Evolutionary conservation across 2,329 filamentous ascomycete genomes (phyloP).

Genomic region (Fusarium tanahbumbuense): DNA sequence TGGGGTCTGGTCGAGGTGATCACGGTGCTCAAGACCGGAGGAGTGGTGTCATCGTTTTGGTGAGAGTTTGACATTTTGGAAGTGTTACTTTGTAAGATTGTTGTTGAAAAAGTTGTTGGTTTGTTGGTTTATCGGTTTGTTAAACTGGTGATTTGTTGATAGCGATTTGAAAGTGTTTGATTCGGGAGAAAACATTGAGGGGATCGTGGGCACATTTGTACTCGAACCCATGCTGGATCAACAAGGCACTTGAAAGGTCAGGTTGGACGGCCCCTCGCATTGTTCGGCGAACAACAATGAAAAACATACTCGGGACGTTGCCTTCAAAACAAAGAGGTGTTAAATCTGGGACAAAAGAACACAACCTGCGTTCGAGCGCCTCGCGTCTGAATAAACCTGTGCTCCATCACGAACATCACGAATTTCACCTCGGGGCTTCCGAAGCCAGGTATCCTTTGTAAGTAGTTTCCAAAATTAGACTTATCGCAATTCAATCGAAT

Average conservation of each 20-base stretch:
- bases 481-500: accelerated
- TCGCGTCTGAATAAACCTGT: not conserved
- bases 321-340: not conserved
- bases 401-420: not conserved
- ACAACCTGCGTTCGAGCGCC: not conserved
- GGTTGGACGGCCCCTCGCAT: not conserved
- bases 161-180: not conserved
- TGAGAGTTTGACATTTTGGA: not conserved
- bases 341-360: not conserved
- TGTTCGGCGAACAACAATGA: not conserved
- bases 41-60: accelerated
- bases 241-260: not conserved
- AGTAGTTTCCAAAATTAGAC: not conserved
- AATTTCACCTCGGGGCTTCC: not conserved
- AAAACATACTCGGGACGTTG: accelerated
- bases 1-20: not conserved
- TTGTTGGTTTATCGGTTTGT: not conserved
- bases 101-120: not conserved
- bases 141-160: accelerated
- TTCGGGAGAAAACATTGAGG: not conserved
- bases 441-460: not conserved
- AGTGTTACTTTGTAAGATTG: not conserved
- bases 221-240: not conserved
- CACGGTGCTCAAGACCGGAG: not conserved
- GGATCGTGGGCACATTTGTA: not conserved